A percentile compares a stretch with the other conserved stretches of the same genome.
These are phyloP conservation scores for Fistulinella cinereoalba DNA, from an alignment of 1,284 basidiomycete genomes.

Conservation along the genomic window DNA sequence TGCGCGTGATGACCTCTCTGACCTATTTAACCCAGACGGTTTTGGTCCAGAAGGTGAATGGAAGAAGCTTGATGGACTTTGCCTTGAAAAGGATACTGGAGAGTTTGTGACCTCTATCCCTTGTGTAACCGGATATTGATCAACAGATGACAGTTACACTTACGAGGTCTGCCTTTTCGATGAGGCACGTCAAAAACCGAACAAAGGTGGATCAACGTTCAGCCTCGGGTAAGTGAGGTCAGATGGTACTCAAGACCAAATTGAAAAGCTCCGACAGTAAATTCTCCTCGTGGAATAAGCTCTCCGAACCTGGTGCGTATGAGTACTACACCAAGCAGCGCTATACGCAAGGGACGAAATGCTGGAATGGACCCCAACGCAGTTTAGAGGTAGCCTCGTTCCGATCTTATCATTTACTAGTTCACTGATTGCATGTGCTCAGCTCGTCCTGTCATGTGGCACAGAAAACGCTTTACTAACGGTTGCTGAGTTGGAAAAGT, in stretches of 20 bases:
- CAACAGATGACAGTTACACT: constrained; percentile 63
- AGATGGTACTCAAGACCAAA: not conserved
- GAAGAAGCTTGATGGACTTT: constrained; percentile 88
- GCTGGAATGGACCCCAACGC: constrained; percentile 96
- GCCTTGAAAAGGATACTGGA: constrained; percentile 80
- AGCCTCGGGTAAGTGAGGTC: constrained; percentile 72
- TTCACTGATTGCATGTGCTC: constrained; percentile 4
- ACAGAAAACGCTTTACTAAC: constrained; percentile 81
- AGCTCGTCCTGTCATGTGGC: constrained; percentile 85
- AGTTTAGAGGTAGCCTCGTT: constrained; percentile 61
- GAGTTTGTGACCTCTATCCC: constrained; percentile 58
- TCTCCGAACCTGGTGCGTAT: constrained; percentile 55
- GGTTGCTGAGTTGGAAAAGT: constrained; percentile 93
- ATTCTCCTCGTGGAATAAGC: constrained; percentile 76
- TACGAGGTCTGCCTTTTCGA: constrained; percentile 97
- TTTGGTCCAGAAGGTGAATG: constrained; percentile 90
- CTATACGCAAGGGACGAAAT: constrained; percentile 82
- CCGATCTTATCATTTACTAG: not conserved
- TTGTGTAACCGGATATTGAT: constrained; percentile 7
- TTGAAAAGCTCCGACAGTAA: constrained; percentile 43
- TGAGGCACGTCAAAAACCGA: constrained; percentile 85
- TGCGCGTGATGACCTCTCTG: constrained; percentile 52
- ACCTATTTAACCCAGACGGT: constrained; percentile 60
- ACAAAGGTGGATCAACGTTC: constrained; percentile 75
- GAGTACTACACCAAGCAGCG: constrained; percentile 80